phyloP scores from a whole-genome alignment of 202 grass and related monocot species.

The Eragrostis tef region DNA sequence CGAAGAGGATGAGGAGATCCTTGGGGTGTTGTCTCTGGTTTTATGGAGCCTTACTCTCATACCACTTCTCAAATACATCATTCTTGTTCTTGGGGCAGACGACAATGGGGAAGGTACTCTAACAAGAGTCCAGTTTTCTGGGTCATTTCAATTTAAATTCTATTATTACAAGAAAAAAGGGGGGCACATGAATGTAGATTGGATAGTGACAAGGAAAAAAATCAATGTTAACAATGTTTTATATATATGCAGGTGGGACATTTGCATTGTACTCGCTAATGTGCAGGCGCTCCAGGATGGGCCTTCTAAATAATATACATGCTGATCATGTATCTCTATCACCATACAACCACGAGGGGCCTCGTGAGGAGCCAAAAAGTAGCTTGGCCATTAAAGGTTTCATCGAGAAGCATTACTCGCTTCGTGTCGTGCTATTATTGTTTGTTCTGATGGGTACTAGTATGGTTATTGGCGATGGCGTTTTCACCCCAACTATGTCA shows the following conservation, averaged over 20 bases:
- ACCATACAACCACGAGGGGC: slow-evolving; percentile 41
- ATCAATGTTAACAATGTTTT: background rate
- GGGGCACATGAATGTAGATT: background rate
- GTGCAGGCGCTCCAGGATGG: slow-evolving; percentile 69
- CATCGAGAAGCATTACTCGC: slow-evolving; percentile 68
- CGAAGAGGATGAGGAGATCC: slow-evolving; percentile 73
- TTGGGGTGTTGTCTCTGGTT: slow-evolving; percentile 70
- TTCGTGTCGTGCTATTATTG: slow-evolving; percentile 61
- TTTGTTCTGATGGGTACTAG: slow-evolving; percentile 80
- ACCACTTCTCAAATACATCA: slow-evolving; percentile 74
- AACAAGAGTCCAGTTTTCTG: background rate
- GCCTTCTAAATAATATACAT: slow-evolving; percentile 57
- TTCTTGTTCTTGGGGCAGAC: slow-evolving; percentile 77
- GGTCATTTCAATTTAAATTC: background rate
- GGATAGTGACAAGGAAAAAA: background rate
- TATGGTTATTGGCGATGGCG: slow-evolving; percentile 78
- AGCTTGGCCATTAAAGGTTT: slow-evolving; percentile 56
- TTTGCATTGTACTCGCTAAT: slow-evolving; percentile 81
- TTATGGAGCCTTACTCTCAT: slow-evolving; percentile 83
- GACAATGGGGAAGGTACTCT: slow-evolving; percentile 82
- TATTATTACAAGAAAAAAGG: background rate
- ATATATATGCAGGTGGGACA: slow-evolving; percentile 64
- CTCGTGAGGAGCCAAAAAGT: slow-evolving; percentile 49
- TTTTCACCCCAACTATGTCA: slow-evolving; percentile 83
- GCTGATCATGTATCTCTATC: slow-evolving; percentile 48